A percentile compares a stretch with the other conserved stretches of the same genome.
Evolutionary conservation across 495 filamentous ascomycete species (phyloP).

Genomic region (Trichodelitschia bisporula): DNA sequence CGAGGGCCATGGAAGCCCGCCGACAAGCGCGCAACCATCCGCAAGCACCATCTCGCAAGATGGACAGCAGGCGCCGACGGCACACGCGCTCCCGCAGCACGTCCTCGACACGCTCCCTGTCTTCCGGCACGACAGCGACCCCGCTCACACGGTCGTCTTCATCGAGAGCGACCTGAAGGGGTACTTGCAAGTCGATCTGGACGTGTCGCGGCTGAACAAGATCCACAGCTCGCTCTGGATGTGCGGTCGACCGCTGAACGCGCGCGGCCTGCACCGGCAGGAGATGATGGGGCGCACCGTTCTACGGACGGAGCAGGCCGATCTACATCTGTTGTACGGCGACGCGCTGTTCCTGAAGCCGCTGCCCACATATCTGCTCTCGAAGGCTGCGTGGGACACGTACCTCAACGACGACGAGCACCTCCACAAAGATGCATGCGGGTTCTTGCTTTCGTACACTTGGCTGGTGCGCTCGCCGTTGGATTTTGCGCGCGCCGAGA

Average conservation of each 20-base stretch:
- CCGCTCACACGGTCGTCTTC: too few relatives aligned
- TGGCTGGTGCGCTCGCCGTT: background rate
- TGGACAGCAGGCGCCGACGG: too few relatives aligned
- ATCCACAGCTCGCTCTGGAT: conserved; percentile 1
- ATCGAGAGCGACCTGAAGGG: too few relatives aligned
- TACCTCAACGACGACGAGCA: background rate
- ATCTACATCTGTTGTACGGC: conserved; percentile 1
- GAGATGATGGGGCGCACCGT: background rate
- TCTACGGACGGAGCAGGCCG: conserved; percentile 1
- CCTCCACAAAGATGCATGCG: background rate
- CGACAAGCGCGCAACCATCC: too few relatives aligned
- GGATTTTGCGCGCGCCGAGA: conserved; percentile 1
- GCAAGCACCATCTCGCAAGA: too few relatives aligned
- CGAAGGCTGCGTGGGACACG: background rate
- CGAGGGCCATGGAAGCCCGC: too few relatives aligned
- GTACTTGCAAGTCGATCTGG: too few relatives aligned
- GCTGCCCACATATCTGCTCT: conserved; percentile 1
- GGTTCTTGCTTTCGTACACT: conserved; percentile 1
- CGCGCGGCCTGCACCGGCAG: conserved; percentile 1
- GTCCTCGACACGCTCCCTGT: too few relatives aligned
- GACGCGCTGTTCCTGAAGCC: conserved; percentile 1
- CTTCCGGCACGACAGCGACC: too few relatives aligned
- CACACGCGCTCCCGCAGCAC: too few relatives aligned
- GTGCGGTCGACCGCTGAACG: conserved; percentile 1
- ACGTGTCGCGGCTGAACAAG: background rate